Conservation (phyloP, 2,329 filamentous ascomycete species). For the Aureobasidium sp. region DNA sequence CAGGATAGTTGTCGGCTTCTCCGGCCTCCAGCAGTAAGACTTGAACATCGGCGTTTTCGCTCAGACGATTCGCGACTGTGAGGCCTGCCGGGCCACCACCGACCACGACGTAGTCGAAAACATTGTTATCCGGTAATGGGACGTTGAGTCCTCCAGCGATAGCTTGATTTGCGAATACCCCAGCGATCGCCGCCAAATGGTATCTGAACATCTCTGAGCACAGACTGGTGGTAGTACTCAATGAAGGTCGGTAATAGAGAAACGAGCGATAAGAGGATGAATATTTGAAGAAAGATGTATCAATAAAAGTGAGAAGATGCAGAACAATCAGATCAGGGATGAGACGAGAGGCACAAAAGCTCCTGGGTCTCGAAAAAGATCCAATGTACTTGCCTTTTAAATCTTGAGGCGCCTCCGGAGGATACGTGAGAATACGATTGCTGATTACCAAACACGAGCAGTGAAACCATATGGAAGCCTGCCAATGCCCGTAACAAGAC, state of each 20-base stretch:
- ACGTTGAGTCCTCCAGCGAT: slow-evolving; percentile 17
- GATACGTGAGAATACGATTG: not conserved
- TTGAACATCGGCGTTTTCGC: slow-evolving; percentile 24
- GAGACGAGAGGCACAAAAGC: not conserved
- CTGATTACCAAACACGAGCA: slow-evolving; percentile 5
- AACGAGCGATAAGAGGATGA: not conserved
- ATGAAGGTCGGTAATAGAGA: not conserved
- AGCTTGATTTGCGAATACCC: slow-evolving; percentile 7
- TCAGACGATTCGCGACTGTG: slow-evolving; percentile 26
- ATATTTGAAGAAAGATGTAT: not conserved
- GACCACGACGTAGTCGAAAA: slow-evolving; percentile 25
- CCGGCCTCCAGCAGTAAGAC: slow-evolving; percentile 29
- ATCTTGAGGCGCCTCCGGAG: not conserved
- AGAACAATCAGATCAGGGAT: not conserved
- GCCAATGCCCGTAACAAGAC: slow-evolving; percentile 3
- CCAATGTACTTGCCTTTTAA: not conserved
- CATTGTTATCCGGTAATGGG: slow-evolving; percentile 13
- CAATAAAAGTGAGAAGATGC: not conserved
- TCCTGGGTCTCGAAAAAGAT: not conserved
- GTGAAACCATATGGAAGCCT: slow-evolving; percentile 1
- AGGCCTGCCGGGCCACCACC: slow-evolving; percentile 26
- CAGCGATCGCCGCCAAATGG: not conserved
- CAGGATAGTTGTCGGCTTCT: slow-evolving; percentile 21
- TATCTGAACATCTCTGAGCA: not conserved
- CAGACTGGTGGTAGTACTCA: not conserved